Percentiles rank a stretch among this genome's conserved stretches.
These are phyloP conservation scores for Suhomyces sp. DNA, from an alignment of 805 yeast species.

Conservation along the genomic window DNA sequence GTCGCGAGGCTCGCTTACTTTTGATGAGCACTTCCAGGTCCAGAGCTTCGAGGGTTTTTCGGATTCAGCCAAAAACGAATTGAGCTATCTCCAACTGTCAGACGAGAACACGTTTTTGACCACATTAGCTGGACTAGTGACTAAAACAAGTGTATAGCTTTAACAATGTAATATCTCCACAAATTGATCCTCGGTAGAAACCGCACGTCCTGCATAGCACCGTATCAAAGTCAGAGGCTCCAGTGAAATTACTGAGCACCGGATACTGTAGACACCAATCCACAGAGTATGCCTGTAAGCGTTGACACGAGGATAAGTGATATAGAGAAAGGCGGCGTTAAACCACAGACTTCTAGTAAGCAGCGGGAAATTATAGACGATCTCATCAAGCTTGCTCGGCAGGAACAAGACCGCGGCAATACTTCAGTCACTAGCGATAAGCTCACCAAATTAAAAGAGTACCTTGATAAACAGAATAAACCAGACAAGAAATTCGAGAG, in stretches of 20 bases:
- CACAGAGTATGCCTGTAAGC: not conserved
- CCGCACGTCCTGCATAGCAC: not conserved
- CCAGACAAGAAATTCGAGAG: slow-evolving; percentile 4
- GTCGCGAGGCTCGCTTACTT: not conserved
- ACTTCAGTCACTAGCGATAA: slow-evolving; percentile 36
- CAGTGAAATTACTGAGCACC: not conserved
- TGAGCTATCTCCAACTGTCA: not conserved
- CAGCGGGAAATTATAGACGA: slow-evolving; percentile 27
- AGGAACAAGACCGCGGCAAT: slow-evolving; percentile 39
- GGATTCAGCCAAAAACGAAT: not conserved
- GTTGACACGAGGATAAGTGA: not conserved
- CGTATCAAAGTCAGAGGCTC: not conserved
- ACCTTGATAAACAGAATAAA: slow-evolving; percentile 17
- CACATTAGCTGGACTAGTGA: slow-evolving; percentile 3
- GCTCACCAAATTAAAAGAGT: slow-evolving; percentile 27
- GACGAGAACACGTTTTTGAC: slow-evolving; percentile 4
- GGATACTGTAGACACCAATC: not conserved
- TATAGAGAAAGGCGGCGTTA: not conserved
- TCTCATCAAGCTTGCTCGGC: slow-evolving; percentile 30
- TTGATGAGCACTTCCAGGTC: not conserved
- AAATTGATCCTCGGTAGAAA: not conserved
- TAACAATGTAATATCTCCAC: not conserved
- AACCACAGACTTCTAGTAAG: not conserved
- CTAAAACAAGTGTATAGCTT: not conserved
- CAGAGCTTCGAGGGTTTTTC: not conserved